These are phyloP conservation scores for Canavalia gladiata DNA, from an alignment of 306 rosid genomes.

Conservation along the genomic window DNA sequence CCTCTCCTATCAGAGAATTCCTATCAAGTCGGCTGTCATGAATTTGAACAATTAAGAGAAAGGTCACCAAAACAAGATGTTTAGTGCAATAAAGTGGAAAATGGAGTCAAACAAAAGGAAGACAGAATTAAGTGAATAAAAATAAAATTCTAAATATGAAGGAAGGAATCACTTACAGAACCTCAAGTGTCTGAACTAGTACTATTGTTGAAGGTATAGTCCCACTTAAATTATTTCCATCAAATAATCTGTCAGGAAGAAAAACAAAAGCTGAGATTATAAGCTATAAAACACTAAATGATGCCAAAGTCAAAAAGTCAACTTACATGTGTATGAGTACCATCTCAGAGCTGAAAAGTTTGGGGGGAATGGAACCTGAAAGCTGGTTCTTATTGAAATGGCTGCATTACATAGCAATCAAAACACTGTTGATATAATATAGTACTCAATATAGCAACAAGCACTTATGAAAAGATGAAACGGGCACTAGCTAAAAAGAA, in stretches of 20 bases:
- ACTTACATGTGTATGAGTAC: slow-evolving; percentile 88
- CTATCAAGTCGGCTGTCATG: slow-evolving; percentile 92
- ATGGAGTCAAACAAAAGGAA: neutral
- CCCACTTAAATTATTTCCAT: slow-evolving; percentile 77
- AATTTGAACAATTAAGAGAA: slow-evolving; percentile 42
- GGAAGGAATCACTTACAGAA: slow-evolving; percentile 82
- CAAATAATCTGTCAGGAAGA: slow-evolving; percentile 70
- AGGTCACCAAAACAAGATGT: neutral
- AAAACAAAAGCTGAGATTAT: slow-evolving; percentile 35
- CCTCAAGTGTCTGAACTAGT: slow-evolving; percentile 83
- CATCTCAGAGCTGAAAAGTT: slow-evolving; percentile 81
- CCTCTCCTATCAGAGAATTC: slow-evolving; percentile 71
- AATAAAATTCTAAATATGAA: neutral
- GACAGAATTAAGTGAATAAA: slow-evolving; percentile 4
- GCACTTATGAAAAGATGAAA: neutral
- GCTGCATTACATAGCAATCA: slow-evolving; percentile 62
- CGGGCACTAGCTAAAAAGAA: slow-evolving; percentile 11
- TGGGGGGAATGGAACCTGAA: slow-evolving; percentile 75
- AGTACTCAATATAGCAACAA: slow-evolving; percentile 14
- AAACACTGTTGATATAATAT: slow-evolving; percentile 12
- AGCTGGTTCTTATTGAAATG: slow-evolving; percentile 96
- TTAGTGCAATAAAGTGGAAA: slow-evolving; percentile 3
- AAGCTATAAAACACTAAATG: neutral
- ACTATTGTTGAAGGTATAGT: slow-evolving; percentile 75
- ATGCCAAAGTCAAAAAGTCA: slow-evolving; percentile 3